A percentile compares a stretch with the other conserved stretches of the same genome.
Evolutionary conservation across 768 basidiomycete species (phyloP).

Genomic region (Lentinula lateritia): DNA sequence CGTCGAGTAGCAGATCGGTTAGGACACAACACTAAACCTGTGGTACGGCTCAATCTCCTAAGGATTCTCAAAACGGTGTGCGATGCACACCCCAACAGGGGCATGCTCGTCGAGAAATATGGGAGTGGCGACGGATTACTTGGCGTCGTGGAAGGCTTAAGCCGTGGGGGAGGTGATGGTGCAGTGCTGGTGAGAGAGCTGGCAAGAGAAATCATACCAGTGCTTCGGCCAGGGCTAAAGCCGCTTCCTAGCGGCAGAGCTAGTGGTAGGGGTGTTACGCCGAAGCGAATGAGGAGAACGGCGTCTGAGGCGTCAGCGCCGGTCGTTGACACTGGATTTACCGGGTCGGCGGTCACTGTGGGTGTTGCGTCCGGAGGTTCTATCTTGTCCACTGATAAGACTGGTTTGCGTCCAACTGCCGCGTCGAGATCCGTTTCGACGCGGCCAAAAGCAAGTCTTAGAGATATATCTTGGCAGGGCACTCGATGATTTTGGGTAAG

Average conservation of each 20-base stretch:
- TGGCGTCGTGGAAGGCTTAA: slow-evolving; percentile 75
- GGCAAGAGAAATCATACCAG: slow-evolving; percentile 79
- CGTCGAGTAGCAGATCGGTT: slow-evolving; percentile 82
- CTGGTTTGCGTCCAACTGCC: not conserved
- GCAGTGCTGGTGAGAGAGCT: slow-evolving; percentile 89
- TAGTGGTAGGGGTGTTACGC: slow-evolving; percentile 36
- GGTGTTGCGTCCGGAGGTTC: not conserved
- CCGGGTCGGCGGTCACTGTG: not conserved
- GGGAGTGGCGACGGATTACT: slow-evolving; percentile 43
- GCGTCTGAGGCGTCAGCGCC: slow-evolving; percentile 66
- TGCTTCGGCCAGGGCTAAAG: slow-evolving; percentile 65
- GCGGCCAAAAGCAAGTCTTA: not conserved
- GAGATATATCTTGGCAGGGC: slow-evolving; percentile 2
- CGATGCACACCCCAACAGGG: slow-evolving; percentile 85
- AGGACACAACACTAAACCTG: slow-evolving; percentile 62
- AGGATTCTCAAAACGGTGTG: slow-evolving; percentile 81
- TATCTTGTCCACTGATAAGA: not conserved
- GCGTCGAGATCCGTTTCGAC: not conserved
- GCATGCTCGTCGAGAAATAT: slow-evolving; percentile 76
- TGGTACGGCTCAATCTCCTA: slow-evolving; percentile 86
- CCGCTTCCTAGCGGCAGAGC: slow-evolving; percentile 33
- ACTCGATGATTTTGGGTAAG: not conserved
- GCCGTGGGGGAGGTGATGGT: slow-evolving; percentile 65
- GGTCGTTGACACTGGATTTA: slow-evolving; percentile 6
- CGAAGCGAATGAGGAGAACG: slow-evolving; percentile 60